Base-by-base conservation (phyloP, 1,139 yeast genomes). In the Yamadazyma blattariae region DNA sequence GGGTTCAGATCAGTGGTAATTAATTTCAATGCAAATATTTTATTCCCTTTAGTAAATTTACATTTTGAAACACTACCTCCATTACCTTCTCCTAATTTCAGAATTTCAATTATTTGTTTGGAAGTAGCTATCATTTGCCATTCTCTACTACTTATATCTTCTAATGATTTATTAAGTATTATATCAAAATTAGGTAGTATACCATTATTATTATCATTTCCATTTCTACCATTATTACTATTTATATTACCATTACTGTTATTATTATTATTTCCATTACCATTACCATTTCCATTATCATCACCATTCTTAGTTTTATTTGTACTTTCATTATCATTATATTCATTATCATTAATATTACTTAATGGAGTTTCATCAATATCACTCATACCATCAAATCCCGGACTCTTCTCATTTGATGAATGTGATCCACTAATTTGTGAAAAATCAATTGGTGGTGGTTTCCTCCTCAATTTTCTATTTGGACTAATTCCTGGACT, bases 31-130 rank as follows among this genome's bases (percentile, higher is more conserved):
- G 98, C 98, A 71, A 92, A 90, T 3, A 89, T 67, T 68, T 56
- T 38, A 30, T 21, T 7, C 2, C 30, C 25, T 11, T 30, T 22
- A 8, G 17, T 7, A 16, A 51, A 44, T 25, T 42, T 40, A 57
- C 97, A 92, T 53, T 87, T 79, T 17, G 83, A 74, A 9, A 92
- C 98, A 14, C 88, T 74, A 1, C 98, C 98, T 9, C 97, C 96
- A 29, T 86, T 84, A 12, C 98, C 98, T 63, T 92, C 97, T 13
- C 98, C 98, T 13, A 92, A 60, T 27, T 78, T 71, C 22, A 80
- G 79, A 27, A 89, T 30, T 36, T 55, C 58, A 13, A 51, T 37
- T 8, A 55, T 52, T 31, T 52, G 51, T 30, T 47, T 76, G 23
- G 68, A 62, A 40, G 77, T 69, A 20, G 86, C 84, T 4, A 82